phyloP scores from a whole-genome alignment of 345 rosid genomes.

The Arabidopsis suecica region DNA sequence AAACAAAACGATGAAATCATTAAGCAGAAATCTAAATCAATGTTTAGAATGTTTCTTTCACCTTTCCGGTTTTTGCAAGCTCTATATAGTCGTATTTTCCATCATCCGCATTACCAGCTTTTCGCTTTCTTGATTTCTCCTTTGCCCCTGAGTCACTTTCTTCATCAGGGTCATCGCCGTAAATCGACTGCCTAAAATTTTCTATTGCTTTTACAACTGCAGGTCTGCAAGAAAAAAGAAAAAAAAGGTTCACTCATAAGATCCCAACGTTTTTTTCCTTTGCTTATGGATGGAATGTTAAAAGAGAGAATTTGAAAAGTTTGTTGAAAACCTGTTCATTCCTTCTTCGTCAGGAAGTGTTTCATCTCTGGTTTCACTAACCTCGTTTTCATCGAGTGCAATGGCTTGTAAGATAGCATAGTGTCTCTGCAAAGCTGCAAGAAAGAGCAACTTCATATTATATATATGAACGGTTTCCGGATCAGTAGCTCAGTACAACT shows the following conservation, averaged over 20 bases:
- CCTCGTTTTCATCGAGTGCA: constrained; percentile 82
- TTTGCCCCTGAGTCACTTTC: constrained; percentile 50
- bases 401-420: constrained; percentile 86
- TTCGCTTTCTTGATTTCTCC: constrained; percentile 70
- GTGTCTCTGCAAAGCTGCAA: constrained; percentile 92
- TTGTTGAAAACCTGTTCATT: constrained; percentile 61
- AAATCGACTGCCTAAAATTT: constrained; percentile 76
- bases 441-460: constrained; percentile 9
- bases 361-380: constrained; percentile 73
- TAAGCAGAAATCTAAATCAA: constrained; percentile 14
- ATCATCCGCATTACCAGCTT: constrained; percentile 60
- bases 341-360: constrained; percentile 93
- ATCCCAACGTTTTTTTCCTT: neutral
- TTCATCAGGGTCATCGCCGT: constrained; percentile 69
- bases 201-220: constrained; percentile 68
- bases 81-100: constrained; percentile 67
- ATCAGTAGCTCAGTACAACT: constrained; percentile 26
- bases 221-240: constrained; percentile 52
- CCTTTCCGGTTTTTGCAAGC: constrained; percentile 89
- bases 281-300: neutral
- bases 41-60: constrained; percentile 37
- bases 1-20: constrained; percentile 14
- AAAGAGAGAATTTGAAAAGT: constrained; percentile 9
- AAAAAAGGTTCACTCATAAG: neutral
- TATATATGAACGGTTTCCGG: neutral